Evolutionary conservation across 2,329 filamentous ascomycete genomes (phyloP).

Genomic region (Penicillium sp.): DNA sequence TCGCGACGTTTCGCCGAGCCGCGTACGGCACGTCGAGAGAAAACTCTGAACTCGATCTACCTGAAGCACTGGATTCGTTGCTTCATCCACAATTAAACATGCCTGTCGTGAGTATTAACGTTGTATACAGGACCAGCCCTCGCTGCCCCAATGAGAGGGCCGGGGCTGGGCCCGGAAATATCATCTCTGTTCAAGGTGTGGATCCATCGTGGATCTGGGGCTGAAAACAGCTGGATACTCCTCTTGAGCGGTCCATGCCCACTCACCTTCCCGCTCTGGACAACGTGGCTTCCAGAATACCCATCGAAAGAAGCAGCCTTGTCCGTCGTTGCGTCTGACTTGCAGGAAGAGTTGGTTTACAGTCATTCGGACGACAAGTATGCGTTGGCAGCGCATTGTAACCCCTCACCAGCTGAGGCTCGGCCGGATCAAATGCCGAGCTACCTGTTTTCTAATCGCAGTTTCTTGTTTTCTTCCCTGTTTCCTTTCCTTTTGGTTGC

Average conservation of each 20-base stretch:
- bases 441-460: background rate
- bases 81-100: background rate
- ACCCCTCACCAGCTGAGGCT: slow-evolving; percentile 1
- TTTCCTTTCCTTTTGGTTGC: background rate
- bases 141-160: background rate
- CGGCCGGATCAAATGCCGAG: background rate
- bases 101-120: background rate
- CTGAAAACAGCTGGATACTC: slow-evolving; percentile 27
- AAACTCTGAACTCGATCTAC: slow-evolving; percentile 1
- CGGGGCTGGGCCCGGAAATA: background rate
- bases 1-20: slow-evolving; percentile 10
- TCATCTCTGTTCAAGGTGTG: background rate
- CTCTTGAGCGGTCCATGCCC: slow-evolving; percentile 7
- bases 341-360: background rate
- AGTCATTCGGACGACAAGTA: slow-evolving; percentile 2
- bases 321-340: slow-evolving; percentile 10
- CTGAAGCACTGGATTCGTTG: slow-evolving; percentile 5
- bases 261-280: slow-evolving; percentile 15
- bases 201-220: slow-evolving; percentile 21
- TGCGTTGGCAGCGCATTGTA: slow-evolving; percentile 7
- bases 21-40: slow-evolving; percentile 9
- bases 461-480: background rate
- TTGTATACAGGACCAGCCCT: background rate
- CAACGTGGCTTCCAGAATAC: slow-evolving; percentile 36
- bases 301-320: slow-evolving; percentile 24